phyloP scores from a whole-genome alignment of 2,329 filamentous ascomycete genomes.

The Paraphaeosphaeria sporulosa region DNA sequence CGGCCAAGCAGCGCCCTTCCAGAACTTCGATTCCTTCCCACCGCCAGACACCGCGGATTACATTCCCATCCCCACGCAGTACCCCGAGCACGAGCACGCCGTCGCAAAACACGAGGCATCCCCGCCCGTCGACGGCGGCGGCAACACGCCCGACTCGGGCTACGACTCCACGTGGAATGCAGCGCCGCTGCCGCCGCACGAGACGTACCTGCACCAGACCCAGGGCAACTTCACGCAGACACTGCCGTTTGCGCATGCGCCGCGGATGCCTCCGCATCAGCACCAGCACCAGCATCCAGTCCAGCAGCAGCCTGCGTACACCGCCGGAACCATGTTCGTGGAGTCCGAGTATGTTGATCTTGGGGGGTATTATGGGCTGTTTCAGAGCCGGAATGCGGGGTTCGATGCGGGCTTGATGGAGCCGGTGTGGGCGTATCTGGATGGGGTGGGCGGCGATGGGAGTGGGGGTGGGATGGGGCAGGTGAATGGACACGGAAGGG shows the following conservation, averaged over 20 bases:
- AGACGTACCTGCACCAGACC: not conserved
- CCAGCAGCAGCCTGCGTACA: not conserved
- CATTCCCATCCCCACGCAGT: conserved; percentile 13
- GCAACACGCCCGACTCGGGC: conserved; percentile 30
- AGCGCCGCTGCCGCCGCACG: not conserved
- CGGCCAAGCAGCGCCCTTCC: conserved; percentile 4
- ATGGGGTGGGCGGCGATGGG: conserved; percentile 1
- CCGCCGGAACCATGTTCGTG: conserved; percentile 1
- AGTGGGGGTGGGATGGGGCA: conserved; percentile 3
- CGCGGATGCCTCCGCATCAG: not conserved
- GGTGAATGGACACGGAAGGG: not conserved
- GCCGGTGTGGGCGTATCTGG: conserved; percentile 14
- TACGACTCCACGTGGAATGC: conserved; percentile 27
- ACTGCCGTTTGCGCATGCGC: not conserved
- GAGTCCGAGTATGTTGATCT: conserved; percentile 18
- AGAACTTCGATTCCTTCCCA: conserved; percentile 15
- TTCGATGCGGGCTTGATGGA: conserved; percentile 7
- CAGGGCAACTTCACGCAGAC: not conserved
- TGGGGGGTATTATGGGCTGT: conserved; percentile 20
- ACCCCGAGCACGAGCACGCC: not conserved
- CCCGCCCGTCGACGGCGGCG: conserved; percentile 1
- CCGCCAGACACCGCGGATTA: conserved; percentile 5
- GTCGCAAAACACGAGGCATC: conserved; percentile 1
- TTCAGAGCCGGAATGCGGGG: conserved; percentile 9
- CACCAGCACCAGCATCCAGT: not conserved